Percentiles rank a stretch among this genome's conserved stretches.
Evolutionary conservation across 2,329 filamentous ascomycete genomes (phyloP).

Genomic region (Orbilia oligospora): DNA sequence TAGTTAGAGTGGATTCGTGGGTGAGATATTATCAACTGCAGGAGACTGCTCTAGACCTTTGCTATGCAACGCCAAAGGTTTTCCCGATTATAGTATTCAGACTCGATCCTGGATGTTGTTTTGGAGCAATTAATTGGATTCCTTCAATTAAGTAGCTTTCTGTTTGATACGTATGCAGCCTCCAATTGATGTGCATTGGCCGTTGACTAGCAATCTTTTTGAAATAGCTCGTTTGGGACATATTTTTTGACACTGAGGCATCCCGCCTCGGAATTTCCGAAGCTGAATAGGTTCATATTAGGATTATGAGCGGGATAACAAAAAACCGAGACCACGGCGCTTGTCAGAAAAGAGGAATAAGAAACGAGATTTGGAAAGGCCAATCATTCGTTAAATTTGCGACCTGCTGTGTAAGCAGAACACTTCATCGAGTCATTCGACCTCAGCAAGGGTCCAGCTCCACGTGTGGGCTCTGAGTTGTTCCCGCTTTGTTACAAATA

Average conservation of each 20-base stretch:
- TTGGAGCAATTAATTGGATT: constrained; percentile 23
- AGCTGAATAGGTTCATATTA: background rate
- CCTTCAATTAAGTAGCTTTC: background rate
- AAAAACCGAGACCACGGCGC: background rate
- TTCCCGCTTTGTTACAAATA: constrained; percentile 1
- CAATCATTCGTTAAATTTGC: background rate
- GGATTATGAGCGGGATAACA: background rate
- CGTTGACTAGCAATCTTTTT: constrained; percentile 4
- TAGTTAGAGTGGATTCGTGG: background rate
- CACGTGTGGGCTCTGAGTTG: constrained; percentile 20
- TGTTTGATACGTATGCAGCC: background rate
- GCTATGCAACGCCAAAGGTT: constrained; percentile 8
- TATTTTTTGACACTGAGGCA: background rate
- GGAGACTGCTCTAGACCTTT: constrained; percentile 23
- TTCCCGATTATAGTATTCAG: constrained; percentile 17
- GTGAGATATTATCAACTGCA: constrained; percentile 15
- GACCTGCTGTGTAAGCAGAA: background rate
- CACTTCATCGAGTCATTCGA: constrained; percentile 1
- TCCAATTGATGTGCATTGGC: background rate
- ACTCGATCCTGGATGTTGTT: constrained; percentile 11
- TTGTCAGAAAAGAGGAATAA: constrained; percentile 12
- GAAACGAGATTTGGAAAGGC: background rate
- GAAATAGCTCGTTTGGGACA: constrained; percentile 9
- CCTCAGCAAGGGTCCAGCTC: constrained; percentile 18
- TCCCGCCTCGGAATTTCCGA: constrained; percentile 21